Conservation (phyloP, 805 yeast genomes). For the Schizosaccharomyces japonicus region DNA sequence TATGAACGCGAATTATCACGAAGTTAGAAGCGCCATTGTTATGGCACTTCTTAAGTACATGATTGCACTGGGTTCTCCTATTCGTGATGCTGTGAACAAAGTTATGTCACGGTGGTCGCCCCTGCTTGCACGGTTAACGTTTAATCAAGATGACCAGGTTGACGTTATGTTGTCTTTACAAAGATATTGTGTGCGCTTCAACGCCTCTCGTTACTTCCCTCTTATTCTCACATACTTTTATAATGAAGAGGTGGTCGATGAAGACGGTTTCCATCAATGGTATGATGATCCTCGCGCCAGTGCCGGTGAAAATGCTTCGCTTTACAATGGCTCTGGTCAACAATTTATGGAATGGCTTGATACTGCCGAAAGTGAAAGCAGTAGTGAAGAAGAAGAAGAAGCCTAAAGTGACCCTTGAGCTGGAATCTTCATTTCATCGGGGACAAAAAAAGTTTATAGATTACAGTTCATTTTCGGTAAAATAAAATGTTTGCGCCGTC, state of each 20-base stretch:
- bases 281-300: slow-evolving; percentile 23
- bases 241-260: slow-evolving; percentile 62
- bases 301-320: background rate
- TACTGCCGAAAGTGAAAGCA: slow-evolving; percentile 12
- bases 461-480: too few species aligned
- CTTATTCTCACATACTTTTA: slow-evolving; percentile 40
- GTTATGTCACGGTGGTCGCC: slow-evolving; percentile 62
- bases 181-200: slow-evolving; percentile 20
- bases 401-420: slow-evolving; percentile 5
- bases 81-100: slow-evolving; percentile 51
- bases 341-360: slow-evolving; percentile 19
- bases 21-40: slow-evolving; percentile 63
- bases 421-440: too few species aligned
- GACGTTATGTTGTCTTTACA: slow-evolving; percentile 35
- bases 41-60: slow-evolving; percentile 55
- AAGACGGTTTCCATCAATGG: slow-evolving; percentile 61
- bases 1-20: slow-evolving; percentile 84
- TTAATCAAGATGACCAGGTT: slow-evolving; percentile 51
- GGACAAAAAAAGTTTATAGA: too few species aligned
- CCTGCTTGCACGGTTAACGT: slow-evolving; percentile 66
- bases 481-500: too few species aligned
- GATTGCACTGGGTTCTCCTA: slow-evolving; percentile 47
- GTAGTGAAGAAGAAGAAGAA: slow-evolving; percentile 6
- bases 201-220: slow-evolving; percentile 24
- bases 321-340: background rate